Evolutionary conservation across 495 filamentous ascomycete species (phyloP).

Genomic region (Penicillium cataractarum): DNA sequence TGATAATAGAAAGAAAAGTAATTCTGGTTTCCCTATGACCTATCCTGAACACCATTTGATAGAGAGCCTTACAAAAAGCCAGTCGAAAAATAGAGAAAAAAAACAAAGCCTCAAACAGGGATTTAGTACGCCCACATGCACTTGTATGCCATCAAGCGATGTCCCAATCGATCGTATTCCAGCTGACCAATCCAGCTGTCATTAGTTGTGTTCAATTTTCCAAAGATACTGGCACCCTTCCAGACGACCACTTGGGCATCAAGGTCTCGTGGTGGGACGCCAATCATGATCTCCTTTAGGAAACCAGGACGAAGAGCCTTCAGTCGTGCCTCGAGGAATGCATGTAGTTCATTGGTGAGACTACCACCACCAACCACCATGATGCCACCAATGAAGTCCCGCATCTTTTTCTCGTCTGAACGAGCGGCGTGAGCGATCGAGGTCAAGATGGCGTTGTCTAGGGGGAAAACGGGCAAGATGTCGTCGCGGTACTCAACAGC

Average conservation of each 20-base stretch:
- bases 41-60: slow-evolving; percentile 17
- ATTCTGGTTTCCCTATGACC: background rate
- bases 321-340: slow-evolving; percentile 80
- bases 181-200: slow-evolving; percentile 89
- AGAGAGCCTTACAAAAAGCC: background rate
- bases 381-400: slow-evolving; percentile 89
- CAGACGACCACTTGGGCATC: slow-evolving; percentile 94
- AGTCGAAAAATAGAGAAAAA: background rate
- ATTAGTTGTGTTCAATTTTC: slow-evolving; percentile 81
- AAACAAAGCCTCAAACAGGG: slow-evolving; percentile 3
- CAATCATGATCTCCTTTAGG: slow-evolving; percentile 83
- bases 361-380: slow-evolving; percentile 94
- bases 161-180: slow-evolving; percentile 88
- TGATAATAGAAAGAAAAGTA: background rate
- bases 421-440: slow-evolving; percentile 84
- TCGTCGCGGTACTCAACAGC: slow-evolving; percentile 72
- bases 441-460: slow-evolving; percentile 88
- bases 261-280: slow-evolving; percentile 84
- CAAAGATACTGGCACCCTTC: slow-evolving; percentile 98
- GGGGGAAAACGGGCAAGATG: slow-evolving; percentile 76
- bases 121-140: slow-evolving; percentile 78
- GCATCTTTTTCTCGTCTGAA: slow-evolving; percentile 87
- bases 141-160: slow-evolving; percentile 80
- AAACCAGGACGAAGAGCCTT: slow-evolving; percentile 69
- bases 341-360: slow-evolving; percentile 73